Evolutionary conservation across 2,329 filamentous ascomycete genomes (phyloP), one percentile per base, ranked within the genome.

Genomic region (Epichloe uncinata): DNA sequence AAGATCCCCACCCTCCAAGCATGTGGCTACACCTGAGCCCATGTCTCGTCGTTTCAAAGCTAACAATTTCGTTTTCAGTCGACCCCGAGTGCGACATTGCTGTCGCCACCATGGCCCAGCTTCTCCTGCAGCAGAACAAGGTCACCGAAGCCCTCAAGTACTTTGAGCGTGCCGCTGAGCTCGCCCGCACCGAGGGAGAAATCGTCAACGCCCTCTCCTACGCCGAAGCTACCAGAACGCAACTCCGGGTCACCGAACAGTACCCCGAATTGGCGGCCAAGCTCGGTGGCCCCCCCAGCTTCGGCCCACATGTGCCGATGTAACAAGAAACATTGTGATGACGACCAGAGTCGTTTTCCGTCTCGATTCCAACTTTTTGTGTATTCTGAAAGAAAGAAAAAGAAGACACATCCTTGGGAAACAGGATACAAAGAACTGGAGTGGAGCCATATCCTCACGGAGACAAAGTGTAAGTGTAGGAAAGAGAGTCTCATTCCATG

Each of bases 41-140:
- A 16, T 16, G 8, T 11, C 33, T 18, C 43, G 11, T 36, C 20
- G n/a, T 42, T 36, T 33, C 30, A 33, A 30, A 9, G 26, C 45
- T 48, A 26, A 48, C n/a, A 15, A 16, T 20, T 37, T 42, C 6
- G 13, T 5, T 36, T 42, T 16, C 59, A 95, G 90, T 98, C 66
- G 93, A 98, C 62, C 93, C 93, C 26, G 93, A 98, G 67, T 98
- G 93, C 65, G 93, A 98, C 62, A 98, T 98, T 63, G 93, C 93
- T 41, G 93, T 98, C 41, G 93, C 93, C 48, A 98, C 93, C 49
- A 96, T 98, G 88, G 93, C 93, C 11, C 93, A 98, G 70, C 81
- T 98, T 41, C 82, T 98, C 48, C 79, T 98, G 36, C 93, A 98
- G 69, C 93, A 97, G 74, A 93, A 93, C 68, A 96, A 96, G 73